phyloP scores from a whole-genome alignment of 179 eudicot species.

The Spergularia azorica region DNA sequence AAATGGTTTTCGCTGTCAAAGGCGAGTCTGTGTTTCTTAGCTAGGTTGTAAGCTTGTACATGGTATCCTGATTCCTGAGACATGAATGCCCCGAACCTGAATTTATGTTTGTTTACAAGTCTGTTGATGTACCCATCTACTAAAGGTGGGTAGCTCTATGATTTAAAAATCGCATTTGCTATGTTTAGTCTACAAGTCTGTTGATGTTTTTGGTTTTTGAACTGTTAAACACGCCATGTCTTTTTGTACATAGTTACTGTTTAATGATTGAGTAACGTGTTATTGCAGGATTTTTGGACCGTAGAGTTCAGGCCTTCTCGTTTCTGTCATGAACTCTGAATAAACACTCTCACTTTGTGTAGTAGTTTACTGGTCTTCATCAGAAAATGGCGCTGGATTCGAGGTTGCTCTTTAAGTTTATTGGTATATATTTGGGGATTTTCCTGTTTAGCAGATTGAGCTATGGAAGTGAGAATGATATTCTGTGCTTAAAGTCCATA shows the following conservation, averaged over 20 bases:
- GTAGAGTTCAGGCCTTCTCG: slow-evolving; percentile 8
- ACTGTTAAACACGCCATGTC: too few relatives aligned
- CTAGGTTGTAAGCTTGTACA: not conserved
- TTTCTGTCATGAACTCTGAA: slow-evolving; percentile 13
- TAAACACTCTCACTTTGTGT: not conserved
- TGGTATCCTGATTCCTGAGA: too few relatives aligned
- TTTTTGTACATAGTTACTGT: too few relatives aligned
- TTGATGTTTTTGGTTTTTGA: too few relatives aligned
- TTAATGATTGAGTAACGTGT: too few relatives aligned
- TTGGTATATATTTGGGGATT: slow-evolving; percentile 13
- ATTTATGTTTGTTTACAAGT: too few relatives aligned
- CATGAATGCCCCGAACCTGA: not conserved
- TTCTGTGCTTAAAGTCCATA: slow-evolving; percentile 51
- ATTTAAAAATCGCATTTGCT: too few relatives aligned
- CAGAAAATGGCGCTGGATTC: slow-evolving; percentile 20
- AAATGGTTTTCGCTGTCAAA: not conserved
- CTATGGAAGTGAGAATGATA: slow-evolving; percentile 41
- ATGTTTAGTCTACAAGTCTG: too few relatives aligned
- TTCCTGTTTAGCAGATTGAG: slow-evolving; percentile 32
- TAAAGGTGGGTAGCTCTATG: too few relatives aligned
- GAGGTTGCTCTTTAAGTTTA: not conserved
- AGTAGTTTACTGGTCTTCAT: not conserved
- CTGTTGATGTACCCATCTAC: too few relatives aligned
- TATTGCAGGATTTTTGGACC: slow-evolving; percentile 15
- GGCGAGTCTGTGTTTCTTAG: not conserved